These are phyloP conservation scores for Phytophthora idaei DNA, from an alignment of 352 stramenopile genomes.

Conservation along the genomic window DNA sequence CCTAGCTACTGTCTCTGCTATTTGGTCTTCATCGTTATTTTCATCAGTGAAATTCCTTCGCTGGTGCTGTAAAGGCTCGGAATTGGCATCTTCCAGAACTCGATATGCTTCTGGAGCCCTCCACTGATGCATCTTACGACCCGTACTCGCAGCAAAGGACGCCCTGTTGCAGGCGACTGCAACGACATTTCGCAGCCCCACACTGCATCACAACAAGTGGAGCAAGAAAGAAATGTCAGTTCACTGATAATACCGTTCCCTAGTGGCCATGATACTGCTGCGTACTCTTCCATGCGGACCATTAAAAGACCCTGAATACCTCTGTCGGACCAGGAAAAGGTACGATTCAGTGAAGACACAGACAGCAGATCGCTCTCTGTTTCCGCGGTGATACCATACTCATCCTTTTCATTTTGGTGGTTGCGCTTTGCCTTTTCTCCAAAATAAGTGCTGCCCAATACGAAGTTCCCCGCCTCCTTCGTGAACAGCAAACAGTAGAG, in stretches of 20 bases:
- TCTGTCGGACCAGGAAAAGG: constrained; percentile 17
- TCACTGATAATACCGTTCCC: background rate
- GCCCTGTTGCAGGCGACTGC: constrained; percentile 20
- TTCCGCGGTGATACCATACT: constrained; percentile 15
- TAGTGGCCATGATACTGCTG: background rate
- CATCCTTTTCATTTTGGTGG: constrained; percentile 27
- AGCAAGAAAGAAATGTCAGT: background rate
- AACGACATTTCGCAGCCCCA: constrained; percentile 45
- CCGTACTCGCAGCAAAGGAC: constrained; percentile 41
- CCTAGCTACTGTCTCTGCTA: background rate
- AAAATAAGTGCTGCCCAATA: constrained; percentile 46
- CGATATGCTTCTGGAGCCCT: constrained; percentile 25
- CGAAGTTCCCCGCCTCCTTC: constrained; percentile 39
- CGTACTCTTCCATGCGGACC: constrained; percentile 47
- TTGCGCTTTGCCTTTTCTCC: constrained; percentile 25
- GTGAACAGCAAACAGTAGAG: constrained; percentile 57
- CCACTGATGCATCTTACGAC: constrained; percentile 50
- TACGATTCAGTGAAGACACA: background rate
- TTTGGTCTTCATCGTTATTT: background rate
- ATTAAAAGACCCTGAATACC: constrained; percentile 19
- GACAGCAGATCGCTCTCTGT: constrained; percentile 13
- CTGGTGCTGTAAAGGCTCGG: background rate
- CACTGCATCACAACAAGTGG: constrained; percentile 24
- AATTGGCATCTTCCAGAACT: constrained; percentile 9
- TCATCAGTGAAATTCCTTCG: no score